Conservation (phyloP, 2,329 filamentous ascomycete genomes). For the Pseudomassariella vexata region DNA sequence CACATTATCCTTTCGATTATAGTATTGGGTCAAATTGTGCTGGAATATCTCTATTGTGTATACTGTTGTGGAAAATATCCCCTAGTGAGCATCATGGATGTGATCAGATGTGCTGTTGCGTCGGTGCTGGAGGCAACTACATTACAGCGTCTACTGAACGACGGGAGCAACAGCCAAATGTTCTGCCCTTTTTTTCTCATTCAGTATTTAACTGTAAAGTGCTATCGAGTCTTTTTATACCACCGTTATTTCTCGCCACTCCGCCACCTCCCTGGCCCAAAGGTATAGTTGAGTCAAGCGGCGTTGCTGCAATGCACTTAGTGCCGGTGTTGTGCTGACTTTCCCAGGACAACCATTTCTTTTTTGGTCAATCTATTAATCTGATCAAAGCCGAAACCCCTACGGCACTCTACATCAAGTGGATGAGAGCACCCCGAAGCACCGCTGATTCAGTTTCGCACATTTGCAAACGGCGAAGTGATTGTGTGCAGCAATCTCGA, state of each 20-base stretch:
- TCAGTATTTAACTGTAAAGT: constrained; percentile 9
- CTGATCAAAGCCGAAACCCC: constrained; percentile 9
- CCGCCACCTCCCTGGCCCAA: constrained; percentile 11
- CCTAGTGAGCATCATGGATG: too few relatives aligned
- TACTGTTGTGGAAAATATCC: too few relatives aligned
- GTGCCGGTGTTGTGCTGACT: background rate
- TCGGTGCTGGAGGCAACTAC: too few relatives aligned
- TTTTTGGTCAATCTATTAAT: constrained; percentile 15
- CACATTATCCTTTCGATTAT: too few relatives aligned
- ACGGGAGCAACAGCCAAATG: too few relatives aligned
- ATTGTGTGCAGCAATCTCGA: constrained; percentile 17
- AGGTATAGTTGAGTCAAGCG: constrained; percentile 6
- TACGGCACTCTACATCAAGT: constrained; percentile 13
- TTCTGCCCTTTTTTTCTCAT: too few relatives aligned
- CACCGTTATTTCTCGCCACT: constrained; percentile 12
- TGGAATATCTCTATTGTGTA: too few relatives aligned
- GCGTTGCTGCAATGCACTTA: background rate
- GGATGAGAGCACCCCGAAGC: constrained; percentile 17
- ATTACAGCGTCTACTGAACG: too few relatives aligned
- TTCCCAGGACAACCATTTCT: constrained; percentile 12
- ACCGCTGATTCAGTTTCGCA: constrained; percentile 20
- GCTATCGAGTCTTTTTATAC: constrained; percentile 11
- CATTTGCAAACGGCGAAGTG: constrained; percentile 18
- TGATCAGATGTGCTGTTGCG: too few relatives aligned
- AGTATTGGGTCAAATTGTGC: too few relatives aligned